A percentile compares a stretch with the other conserved stretches of the same genome.
These are phyloP conservation scores for Phialemonium atrogriseum DNA, from an alignment of 2,329 filamentous ascomycete genomes.

Conservation along the genomic window DNA sequence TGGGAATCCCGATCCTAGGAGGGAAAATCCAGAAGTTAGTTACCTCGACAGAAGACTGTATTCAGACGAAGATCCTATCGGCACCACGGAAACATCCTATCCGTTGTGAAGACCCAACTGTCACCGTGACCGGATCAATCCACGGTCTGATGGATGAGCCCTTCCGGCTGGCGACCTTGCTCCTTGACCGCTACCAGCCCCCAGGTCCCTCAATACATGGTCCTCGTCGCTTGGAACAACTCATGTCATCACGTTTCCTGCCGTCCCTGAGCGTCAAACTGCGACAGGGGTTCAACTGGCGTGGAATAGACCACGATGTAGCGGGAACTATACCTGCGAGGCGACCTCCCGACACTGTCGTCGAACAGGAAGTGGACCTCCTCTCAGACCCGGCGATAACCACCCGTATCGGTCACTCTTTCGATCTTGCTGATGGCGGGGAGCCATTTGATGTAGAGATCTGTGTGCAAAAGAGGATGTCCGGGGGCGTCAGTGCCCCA, in stretches of 20 bases:
- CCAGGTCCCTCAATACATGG: constrained; percentile 26
- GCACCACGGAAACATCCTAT: constrained; percentile 2
- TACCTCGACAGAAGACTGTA: constrained; percentile 8
- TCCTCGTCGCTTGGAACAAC: constrained; percentile 25
- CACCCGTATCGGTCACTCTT: constrained; percentile 23
- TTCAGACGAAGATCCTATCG: not conserved
- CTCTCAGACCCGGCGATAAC: constrained; percentile 29
- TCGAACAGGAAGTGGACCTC: constrained; percentile 29
- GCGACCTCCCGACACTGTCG: constrained; percentile 15
- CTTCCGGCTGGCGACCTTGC: constrained; percentile 20
- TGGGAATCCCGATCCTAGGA: constrained; percentile 24
- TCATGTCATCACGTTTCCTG: constrained; percentile 28
- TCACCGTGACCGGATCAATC: constrained; percentile 29
- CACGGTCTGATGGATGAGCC: constrained; percentile 29
- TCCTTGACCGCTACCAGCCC: constrained; percentile 31
- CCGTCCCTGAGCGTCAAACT: constrained; percentile 28
- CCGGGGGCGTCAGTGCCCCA: constrained; percentile 14
- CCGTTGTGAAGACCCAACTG: constrained; percentile 19
- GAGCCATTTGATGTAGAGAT: constrained; percentile 28
- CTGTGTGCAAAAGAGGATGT: constrained; percentile 16
- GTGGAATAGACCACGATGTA: not conserved
- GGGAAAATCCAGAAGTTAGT: constrained; percentile 17
- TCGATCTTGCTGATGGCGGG: constrained; percentile 17
- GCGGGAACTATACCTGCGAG: not conserved
- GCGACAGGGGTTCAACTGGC: constrained; percentile 28